Base-by-base conservation (phyloP, 2,329 filamentous ascomycete genomes). In the Metarhizium anisopliae region DNA sequence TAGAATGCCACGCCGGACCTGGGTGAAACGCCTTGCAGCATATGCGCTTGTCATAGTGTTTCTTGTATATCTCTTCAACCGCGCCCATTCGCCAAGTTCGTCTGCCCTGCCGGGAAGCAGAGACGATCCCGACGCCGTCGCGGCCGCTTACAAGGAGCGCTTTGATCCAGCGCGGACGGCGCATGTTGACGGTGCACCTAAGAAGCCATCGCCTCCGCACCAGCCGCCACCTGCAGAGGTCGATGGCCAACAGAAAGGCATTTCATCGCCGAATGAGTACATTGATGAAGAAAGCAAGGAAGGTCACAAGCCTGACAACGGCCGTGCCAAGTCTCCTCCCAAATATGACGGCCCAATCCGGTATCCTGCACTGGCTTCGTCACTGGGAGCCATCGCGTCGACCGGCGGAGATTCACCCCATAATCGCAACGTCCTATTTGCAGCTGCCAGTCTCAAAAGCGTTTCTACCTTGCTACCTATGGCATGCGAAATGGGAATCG, bases 401-500 rank as follows among this genome's bases (percentile, higher is more conserved):
- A 83, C 81, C 0, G 72, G 74, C 30, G 84, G 84, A 4, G 69
- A 71, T 51, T 73, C 73, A 54, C 59, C 67, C 36, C 66, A 72
- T 42, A 89, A 88, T 64, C 80, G 80, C 52, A 91, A 91, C 64
- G 79, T 96, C 16, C 70, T 96, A 3, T 96, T 96, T 67, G 86
- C 85, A 4, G 85, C 88, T 3, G 85, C 89, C 0, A 91, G 80
- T 58, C 71, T 95, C 52, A 81, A 81, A 67, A 94, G 89, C 66
- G 83, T 85, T 16, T 80, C 89, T 0, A 80, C 81, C 36, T 68
- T 96, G 54, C 74, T 96, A 36, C 90, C 91, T 0, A 76, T 96
- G 66, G 90, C 92, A 6, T 97, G 94, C 69, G 82, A 89, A 63
- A 96, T 96, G 92, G 85, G 85, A 6, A 69, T 70, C 25, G 79